These are phyloP conservation scores for Capronia americana DNA, from an alignment of 2,329 filamentous ascomycete genomes.

Conservation along the genomic window DNA sequence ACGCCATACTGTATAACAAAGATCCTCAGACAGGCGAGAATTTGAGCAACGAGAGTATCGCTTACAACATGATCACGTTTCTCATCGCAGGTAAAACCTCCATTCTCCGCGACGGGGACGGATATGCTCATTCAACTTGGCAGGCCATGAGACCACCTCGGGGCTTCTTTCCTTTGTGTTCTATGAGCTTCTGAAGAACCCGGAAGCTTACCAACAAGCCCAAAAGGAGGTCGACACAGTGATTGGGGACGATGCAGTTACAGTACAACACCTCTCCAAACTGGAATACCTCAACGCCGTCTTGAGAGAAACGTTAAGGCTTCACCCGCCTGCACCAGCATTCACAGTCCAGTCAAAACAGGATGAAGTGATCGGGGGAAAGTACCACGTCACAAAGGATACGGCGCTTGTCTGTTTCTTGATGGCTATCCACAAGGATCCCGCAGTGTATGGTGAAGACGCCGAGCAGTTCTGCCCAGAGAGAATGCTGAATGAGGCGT, in stretches of 20 bases:
- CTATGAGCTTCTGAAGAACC: conserved; percentile 69
- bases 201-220: conserved; percentile 64
- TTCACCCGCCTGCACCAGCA: conserved; percentile 65
- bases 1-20: conserved; percentile 62
- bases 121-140: not conserved
- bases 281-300: conserved; percentile 71
- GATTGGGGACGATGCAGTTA: conserved; percentile 59
- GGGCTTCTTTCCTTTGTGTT: conserved; percentile 71
- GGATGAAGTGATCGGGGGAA: conserved; percentile 49
- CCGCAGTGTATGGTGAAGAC: conserved; percentile 68
- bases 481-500: conserved; percentile 72
- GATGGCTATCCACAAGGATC: conserved; percentile 65
- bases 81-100: conserved; percentile 48
- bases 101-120: not conserved
- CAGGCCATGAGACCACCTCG: conserved; percentile 72
- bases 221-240: conserved; percentile 72
- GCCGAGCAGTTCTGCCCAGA: conserved; percentile 72
- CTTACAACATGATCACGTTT: conserved; percentile 73
- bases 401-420: conserved; percentile 60
- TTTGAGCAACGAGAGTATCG: conserved; percentile 65
- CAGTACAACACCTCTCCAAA: conserved; percentile 65
- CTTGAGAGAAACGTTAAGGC: conserved; percentile 69
- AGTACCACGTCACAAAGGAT: conserved; percentile 64
- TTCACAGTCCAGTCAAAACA: conserved; percentile 60
- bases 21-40: conserved; percentile 67